A percentile compares a stretch with the other conserved stretches of the same genome.
These are phyloP conservation scores for Cryphonectria naterciae DNA, from an alignment of 2,329 filamentous ascomycete genomes.

Conservation along the genomic window DNA sequence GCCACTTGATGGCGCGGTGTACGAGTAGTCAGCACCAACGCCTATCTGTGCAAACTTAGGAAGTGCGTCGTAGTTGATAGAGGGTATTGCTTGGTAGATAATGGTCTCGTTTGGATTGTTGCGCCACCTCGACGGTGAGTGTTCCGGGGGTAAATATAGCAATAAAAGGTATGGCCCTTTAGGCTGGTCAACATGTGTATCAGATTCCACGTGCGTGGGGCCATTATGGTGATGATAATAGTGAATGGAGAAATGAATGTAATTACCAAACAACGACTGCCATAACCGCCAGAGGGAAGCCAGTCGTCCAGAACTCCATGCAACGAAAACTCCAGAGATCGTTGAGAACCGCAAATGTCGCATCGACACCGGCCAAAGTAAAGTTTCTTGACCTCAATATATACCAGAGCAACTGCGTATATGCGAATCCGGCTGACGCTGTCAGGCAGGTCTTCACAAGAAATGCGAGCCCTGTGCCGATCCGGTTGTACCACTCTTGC, in stretches of 20 bases:
- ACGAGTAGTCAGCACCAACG: too few species aligned
- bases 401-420: background rate
- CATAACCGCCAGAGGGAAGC: background rate
- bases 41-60: too few species aligned
- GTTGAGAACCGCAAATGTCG: background rate
- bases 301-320: background rate
- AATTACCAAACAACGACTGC: slow-evolving; percentile 4
- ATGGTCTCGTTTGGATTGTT: too few species aligned
- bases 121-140: background rate
- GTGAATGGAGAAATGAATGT: background rate
- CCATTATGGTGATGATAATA: too few species aligned
- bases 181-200: background rate
- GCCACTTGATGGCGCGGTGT: too few species aligned
- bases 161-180: slow-evolving; percentile 1
- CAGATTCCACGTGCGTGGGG: too few species aligned
- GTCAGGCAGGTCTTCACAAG: background rate
- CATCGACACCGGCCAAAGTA: background rate
- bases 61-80: too few species aligned
- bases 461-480: background rate
- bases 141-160: slow-evolving; percentile 13
- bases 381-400: background rate
- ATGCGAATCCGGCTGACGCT: background rate
- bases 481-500: background rate
- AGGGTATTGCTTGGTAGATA: too few species aligned
- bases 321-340: background rate